Percentiles rank a stretch among this genome's conserved stretches.
phyloP scores from a whole-genome alignment of 352 stramenopile species.

The Phytopythium cucurbitacearum region DNA sequence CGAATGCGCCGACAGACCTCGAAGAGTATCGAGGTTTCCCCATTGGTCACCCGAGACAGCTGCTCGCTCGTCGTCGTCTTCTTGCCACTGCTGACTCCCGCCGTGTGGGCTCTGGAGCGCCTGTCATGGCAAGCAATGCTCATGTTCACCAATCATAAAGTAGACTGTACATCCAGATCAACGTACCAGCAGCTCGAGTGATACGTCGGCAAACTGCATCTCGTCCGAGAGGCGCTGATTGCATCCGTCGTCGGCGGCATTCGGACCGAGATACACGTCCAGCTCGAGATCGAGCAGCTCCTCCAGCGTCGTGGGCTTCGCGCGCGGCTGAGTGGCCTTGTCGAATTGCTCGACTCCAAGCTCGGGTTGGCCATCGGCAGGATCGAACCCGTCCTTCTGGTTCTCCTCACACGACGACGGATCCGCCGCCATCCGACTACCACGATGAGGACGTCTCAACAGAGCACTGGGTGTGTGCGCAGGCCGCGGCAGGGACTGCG shows the following conservation, averaged over 20 bases:
- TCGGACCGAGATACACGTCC: slow-evolving; percentile 21
- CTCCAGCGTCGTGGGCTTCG: slow-evolving; percentile 25
- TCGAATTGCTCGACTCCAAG: background rate
- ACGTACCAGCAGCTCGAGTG: slow-evolving; percentile 56
- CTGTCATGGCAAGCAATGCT: slow-evolving; percentile 18
- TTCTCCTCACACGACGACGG: no score
- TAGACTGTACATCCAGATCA: background rate
- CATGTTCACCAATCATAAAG: slow-evolving; percentile 1
- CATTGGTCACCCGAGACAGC: background rate
- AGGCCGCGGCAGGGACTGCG: no score
- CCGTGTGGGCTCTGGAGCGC: slow-evolving; percentile 72
- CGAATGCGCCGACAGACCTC: background rate
- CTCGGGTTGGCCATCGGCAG: background rate
- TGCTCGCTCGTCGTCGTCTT: slow-evolving; percentile 17
- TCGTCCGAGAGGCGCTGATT: slow-evolving; percentile 12
- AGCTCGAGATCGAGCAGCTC: slow-evolving; percentile 47
- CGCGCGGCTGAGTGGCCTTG: background rate
- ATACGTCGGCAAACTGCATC: slow-evolving; percentile 17
- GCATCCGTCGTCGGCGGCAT: slow-evolving; percentile 2
- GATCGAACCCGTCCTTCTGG: no score
- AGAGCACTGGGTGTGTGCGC: no score
- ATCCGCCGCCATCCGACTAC: no score
- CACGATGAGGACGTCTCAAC: no score
- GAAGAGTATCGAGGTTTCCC: background rate
- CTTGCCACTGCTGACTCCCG: slow-evolving; percentile 43